A percentile compares a stretch with the other conserved stretches of the same genome.
phyloP scores from a whole-genome alignment of 2,329 filamentous ascomycete genomes.

The Chrysoporthe cubensis region DNA sequence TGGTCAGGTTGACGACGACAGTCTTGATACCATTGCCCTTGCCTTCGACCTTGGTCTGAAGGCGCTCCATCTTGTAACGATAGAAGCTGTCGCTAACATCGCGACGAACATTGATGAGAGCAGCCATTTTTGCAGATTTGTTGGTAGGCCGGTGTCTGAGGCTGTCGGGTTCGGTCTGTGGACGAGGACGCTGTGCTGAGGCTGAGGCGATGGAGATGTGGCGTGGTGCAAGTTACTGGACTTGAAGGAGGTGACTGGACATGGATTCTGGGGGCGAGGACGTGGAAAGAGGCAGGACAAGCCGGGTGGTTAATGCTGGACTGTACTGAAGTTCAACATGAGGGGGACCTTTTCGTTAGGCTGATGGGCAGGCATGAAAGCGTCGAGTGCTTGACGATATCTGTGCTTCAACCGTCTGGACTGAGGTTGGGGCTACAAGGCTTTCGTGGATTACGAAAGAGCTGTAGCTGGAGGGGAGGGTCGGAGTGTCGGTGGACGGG shows the following conservation, averaged over 20 bases:
- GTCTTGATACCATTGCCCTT: constrained; percentile 99
- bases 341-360: constrained; percentile 56
- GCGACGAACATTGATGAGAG: constrained; percentile 93
- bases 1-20: constrained; percentile 95
- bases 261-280: constrained; percentile 41
- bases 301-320: constrained; percentile 58
- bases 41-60: constrained; percentile 99
- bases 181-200: constrained; percentile 19
- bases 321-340: constrained; percentile 59
- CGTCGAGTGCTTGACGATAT: constrained; percentile 41
- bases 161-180: constrained; percentile 19
- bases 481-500: constrained; percentile 88
- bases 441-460: constrained; percentile 95
- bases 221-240: constrained; percentile 29
- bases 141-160: constrained; percentile 17
- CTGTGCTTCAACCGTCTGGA: constrained; percentile 81
- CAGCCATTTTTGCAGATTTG: constrained; percentile 75
- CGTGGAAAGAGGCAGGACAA: constrained; percentile 43
- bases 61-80: constrained; percentile 99
- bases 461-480: constrained; percentile 91
- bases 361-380: constrained; percentile 63
- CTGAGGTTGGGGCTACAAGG: constrained; percentile 87
- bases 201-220: constrained; percentile 33
- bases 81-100: constrained; percentile 99
- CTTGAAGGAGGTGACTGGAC: constrained; percentile 40